phyloP scores from a whole-genome alignment of 1,139 yeast genomes.

The Kluyveromyces sp. region DNA sequence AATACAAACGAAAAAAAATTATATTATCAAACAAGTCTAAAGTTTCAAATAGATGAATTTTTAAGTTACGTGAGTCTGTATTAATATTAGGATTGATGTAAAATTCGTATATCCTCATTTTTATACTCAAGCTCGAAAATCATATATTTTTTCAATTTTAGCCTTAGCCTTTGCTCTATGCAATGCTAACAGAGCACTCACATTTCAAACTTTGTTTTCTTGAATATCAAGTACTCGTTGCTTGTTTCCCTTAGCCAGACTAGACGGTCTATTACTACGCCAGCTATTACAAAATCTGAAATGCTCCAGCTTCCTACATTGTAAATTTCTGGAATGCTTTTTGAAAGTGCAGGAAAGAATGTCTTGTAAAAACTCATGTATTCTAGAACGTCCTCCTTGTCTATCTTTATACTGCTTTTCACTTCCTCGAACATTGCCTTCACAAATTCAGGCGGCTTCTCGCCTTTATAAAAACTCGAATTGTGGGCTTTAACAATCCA shows the following conservation, averaged over 20 bases:
- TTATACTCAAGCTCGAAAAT: no score
- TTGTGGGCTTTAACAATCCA: constrained; percentile 58
- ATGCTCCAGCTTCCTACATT: constrained; percentile 57
- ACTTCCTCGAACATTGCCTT: constrained; percentile 38
- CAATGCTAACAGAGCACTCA: not conserved
- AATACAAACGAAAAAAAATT: no score
- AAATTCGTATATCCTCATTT: no score
- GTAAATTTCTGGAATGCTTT: constrained; percentile 56
- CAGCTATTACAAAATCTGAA: constrained; percentile 51
- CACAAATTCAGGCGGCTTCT: constrained; percentile 48
- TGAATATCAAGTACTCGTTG: constrained; percentile 52
- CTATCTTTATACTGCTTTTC: constrained; percentile 33
- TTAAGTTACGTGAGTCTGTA: no score
- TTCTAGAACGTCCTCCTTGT: constrained; percentile 46
- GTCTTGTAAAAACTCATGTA: constrained; percentile 47
- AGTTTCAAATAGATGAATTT: no score
- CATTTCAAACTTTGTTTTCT: constrained; percentile 16
- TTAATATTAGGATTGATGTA: no score
- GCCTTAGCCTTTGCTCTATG: no score
- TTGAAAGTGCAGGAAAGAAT: constrained; percentile 45
- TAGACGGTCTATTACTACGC: constrained; percentile 49
- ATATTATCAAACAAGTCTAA: no score
- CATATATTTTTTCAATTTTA: no score
- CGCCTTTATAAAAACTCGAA: constrained; percentile 33
- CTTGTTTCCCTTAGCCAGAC: constrained; percentile 54